Base-by-base conservation (phyloP, 108 stramenopile species). In the Nitzschia sp. region DNA sequence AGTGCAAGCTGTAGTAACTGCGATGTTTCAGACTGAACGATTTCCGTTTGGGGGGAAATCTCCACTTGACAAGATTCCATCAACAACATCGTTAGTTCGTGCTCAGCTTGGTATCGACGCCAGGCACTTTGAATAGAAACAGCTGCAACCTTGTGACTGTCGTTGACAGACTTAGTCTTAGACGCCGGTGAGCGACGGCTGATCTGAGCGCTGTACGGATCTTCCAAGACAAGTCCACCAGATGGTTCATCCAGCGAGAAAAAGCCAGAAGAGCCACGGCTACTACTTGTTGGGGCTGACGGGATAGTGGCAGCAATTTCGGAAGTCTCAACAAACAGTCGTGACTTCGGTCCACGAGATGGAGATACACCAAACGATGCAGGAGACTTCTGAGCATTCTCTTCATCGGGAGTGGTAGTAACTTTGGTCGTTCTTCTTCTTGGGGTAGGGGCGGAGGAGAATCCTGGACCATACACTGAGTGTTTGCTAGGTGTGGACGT, bases 101-200 rank as follows among this genome's bases (percentile, higher is more conserved):
- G 5, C 54, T 67, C 66, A 6, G 66, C 31, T 19, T 30, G 31
- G 25, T 54, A 33, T 11, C 51, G 1, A 13, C 66, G 53, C 51
- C 53, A 67, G 13, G 51, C 53, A 25, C 30, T 67, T 67, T 67
- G 66, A 55, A 67, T 67, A n/a, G 46, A 31, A 54, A 11, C 26
- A 23, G n/a, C 26, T 19, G 54, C 23, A 9, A 9, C 38, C 38
- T 42, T 13, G 9, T 13, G 38, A 13, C 38, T 13, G 9, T 42
- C 9, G 38, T 13, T 6, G 13, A 42, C 9, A 42, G 38, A 9
- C 38, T 6, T 42, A 42, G 38, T 42, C 6, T 6, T 42, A 6
- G 38, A 9, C 38, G 38, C 13, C 38, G 38, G 6, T 42, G 13
- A 13, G 38, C 13, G 38, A 42, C 13, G 38, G n/a, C n/a, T n/a